These are phyloP conservation scores for Urtica urens DNA, from an alignment of 306 rosid species.

Conservation along the genomic window DNA sequence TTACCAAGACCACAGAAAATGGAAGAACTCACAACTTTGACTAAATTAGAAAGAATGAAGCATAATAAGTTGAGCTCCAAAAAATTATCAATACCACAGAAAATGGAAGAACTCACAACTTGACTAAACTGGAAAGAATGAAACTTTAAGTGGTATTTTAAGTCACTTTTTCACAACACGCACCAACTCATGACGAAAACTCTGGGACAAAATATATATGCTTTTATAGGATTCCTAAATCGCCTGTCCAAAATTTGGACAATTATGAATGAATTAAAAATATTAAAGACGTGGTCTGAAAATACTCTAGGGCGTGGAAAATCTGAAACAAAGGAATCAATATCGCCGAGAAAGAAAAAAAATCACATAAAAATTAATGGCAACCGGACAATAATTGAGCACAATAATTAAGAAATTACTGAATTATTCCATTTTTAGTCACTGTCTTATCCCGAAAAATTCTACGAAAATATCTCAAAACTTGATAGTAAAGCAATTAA, in stretches of 20 bases:
- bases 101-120: neutral
- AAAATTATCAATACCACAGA: neutral
- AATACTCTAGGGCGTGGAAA: neutral
- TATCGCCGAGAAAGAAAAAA: neutral
- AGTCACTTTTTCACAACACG: neutral
- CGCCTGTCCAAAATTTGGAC: neutral
- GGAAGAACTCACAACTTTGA: too few relatives aligned
- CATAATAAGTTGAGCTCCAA: too few relatives aligned
- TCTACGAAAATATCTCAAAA: neutral
- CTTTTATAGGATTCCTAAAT: too few relatives aligned
- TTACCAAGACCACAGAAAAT: neutral
- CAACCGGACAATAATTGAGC: neutral
- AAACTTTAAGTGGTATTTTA: neutral
- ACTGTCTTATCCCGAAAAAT: conserved; percentile 3
- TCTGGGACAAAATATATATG: too few relatives aligned
- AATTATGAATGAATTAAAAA: too few relatives aligned
- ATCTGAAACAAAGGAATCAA: neutral
- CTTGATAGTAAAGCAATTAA: neutral
- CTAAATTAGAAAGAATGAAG: too few relatives aligned
- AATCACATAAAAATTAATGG: neutral
- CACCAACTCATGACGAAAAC: neutral
- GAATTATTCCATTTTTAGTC: neutral
- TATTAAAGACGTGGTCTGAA: neutral
- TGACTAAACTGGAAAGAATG: too few relatives aligned
- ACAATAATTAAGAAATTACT: neutral